Conservation (phyloP, 495 filamentous ascomycete species). For the Penicillium soppii region DNA sequence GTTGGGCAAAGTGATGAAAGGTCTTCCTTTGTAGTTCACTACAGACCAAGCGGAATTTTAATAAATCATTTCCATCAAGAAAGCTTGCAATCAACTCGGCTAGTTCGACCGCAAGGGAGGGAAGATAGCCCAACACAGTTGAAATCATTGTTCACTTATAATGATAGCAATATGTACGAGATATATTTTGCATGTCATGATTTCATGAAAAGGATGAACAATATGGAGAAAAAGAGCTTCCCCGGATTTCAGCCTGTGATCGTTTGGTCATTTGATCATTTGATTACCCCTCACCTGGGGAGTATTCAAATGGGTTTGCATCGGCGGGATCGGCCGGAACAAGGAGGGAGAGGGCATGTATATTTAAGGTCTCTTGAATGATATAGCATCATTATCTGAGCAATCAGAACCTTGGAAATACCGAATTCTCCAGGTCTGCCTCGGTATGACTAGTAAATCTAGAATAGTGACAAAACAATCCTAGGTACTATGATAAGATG, state of each 20-base stretch:
- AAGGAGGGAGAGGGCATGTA: conserved; percentile 6
- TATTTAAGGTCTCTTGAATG: no score
- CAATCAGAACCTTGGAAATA: no score
- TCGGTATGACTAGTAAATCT: no score
- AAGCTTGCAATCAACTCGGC: conserved; percentile 22
- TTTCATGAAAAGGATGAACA: neutral
- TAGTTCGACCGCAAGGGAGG: conserved; percentile 21
- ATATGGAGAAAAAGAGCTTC: conserved; percentile 17
- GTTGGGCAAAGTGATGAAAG: conserved; percentile 25
- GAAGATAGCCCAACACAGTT: neutral
- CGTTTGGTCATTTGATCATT: neutral
- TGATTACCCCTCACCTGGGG: conserved; percentile 22
- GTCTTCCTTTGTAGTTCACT: conserved; percentile 25
- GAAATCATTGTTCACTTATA: neutral
- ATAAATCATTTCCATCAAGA: conserved; percentile 9
- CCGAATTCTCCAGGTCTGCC: no score
- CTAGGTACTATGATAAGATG: no score
- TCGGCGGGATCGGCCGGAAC: conserved; percentile 7
- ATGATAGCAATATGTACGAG: neutral
- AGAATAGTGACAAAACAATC: no score
- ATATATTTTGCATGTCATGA: neutral
- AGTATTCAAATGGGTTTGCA: no score
- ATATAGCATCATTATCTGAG: no score
- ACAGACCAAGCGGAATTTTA: conserved; percentile 23
- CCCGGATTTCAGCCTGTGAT: conserved; percentile 18